Percentiles rank a stretch among this genome's conserved stretches.
phyloP scores from a whole-genome alignment of 179 eudicot species.

The Silene coronaria region DNA sequence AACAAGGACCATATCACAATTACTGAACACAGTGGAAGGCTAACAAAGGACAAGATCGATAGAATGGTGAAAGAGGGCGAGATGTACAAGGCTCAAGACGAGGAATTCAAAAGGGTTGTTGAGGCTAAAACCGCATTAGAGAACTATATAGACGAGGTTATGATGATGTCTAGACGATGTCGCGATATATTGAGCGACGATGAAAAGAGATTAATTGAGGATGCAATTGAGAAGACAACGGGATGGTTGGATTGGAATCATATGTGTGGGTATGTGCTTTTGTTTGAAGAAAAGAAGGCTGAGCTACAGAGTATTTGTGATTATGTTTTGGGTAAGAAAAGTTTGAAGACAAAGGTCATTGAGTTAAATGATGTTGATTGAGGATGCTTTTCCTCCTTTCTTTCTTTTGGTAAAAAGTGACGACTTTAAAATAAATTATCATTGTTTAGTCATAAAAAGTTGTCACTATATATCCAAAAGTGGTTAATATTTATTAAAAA shows the following conservation, averaged over 20 bases:
- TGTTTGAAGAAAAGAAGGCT: not conserved
- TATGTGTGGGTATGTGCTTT: not conserved
- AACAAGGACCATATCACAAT: not conserved
- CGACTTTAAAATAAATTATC: too few species aligned
- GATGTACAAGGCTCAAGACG: constrained; percentile 9
- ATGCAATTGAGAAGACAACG: not conserved
- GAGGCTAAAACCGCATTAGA: not conserved
- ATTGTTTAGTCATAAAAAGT: too few species aligned
- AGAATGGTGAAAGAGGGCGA: constrained; percentile 5
- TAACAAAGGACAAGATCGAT: not conserved
- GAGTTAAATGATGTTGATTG: not conserved
- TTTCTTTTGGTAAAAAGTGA: too few species aligned
- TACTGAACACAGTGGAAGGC: constrained; percentile 8
- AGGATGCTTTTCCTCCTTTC: too few species aligned
- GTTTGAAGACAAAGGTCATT: not conserved
- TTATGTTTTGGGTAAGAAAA: not conserved
- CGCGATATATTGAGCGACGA: not conserved
- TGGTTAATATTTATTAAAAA: too few species aligned
- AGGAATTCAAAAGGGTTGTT: not conserved
- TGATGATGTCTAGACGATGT: not conserved
- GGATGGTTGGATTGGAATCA: constrained; percentile 16
- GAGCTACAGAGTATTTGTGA: constrained; percentile 6
- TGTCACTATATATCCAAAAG: too few species aligned
- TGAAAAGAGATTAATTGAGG: not conserved
- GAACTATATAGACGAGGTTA: not conserved